A percentile compares a stretch with the other conserved stretches of the same genome.
Conservation (phyloP, 2,329 filamentous ascomycete genomes). For the Emergomyces pasteurianus region DNA sequence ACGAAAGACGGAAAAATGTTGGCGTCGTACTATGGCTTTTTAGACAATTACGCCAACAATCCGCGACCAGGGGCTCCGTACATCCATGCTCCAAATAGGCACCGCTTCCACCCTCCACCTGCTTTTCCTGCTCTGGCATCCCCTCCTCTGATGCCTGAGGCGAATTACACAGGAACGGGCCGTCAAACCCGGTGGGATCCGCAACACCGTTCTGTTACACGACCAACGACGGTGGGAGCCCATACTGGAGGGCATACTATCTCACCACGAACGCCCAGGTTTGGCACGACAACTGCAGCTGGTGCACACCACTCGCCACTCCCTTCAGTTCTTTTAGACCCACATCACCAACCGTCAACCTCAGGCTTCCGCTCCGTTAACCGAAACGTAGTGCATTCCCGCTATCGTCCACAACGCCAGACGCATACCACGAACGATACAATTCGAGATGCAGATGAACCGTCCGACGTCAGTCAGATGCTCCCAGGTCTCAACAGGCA, state of each 20-base stretch:
- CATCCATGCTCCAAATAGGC: constrained; percentile 33
- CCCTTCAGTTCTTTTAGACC: constrained; percentile 35
- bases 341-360: constrained; percentile 34
- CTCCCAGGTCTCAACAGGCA: constrained; percentile 11
- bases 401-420: constrained; percentile 21
- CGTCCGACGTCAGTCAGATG: constrained; percentile 7
- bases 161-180: background rate
- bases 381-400: constrained; percentile 17
- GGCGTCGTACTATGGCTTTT: constrained; percentile 89
- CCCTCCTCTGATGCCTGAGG: constrained; percentile 18
- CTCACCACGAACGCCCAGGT: constrained; percentile 17
- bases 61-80: constrained; percentile 55
- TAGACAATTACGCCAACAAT: constrained; percentile 79
- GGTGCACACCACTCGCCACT: constrained; percentile 24
- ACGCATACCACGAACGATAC: constrained; percentile 17
- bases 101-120: constrained; percentile 63
- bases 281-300: constrained; percentile 7
- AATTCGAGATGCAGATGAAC: constrained; percentile 21
- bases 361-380: constrained; percentile 24
- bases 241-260: constrained; percentile 18
- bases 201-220: constrained; percentile 9
- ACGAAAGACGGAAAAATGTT: constrained; percentile 97
- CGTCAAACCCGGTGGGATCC: constrained; percentile 18
- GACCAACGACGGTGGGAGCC: constrained; percentile 10
- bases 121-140: constrained; percentile 56